Evolutionary conservation across 1,284 basidiomycete species (phyloP), one percentile per base, ranked within the genome.

Genomic region (Boletellus dicymbophilus): DNA sequence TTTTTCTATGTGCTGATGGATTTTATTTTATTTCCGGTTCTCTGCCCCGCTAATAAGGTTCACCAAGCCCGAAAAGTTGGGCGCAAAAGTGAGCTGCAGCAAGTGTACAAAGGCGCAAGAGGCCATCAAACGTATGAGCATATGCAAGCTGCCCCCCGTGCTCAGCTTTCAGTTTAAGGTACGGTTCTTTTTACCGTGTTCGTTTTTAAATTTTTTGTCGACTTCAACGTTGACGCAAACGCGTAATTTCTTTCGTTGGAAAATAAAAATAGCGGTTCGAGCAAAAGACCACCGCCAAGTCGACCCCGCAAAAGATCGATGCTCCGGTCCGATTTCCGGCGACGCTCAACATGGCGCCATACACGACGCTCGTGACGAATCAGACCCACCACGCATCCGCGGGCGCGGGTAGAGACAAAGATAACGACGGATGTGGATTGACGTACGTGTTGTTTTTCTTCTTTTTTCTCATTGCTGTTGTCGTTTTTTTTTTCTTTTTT

Each of bases 81-180:
- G 78, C 1, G 63, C 79, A 7, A 88, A 86, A 60, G 84, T 86
- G 57, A 83, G 75, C 49, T 93, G 90, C 60, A 74, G 72, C 33
- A 88, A 85, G 67, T 93, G 90, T 60, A 79, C 78, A 25, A 88
- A 86, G 61, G 73, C 79, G 22, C 81, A 84, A 67, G 82, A 85
- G 56, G 90, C 89, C 1, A 90, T 81, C 58, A 95, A 95, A 64
- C 86, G 92, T 38, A 72, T 98, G 45, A 90, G 85, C 56, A 85
- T 98, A 58, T 82, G 81, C 49, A 88, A 88, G 55, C 76, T 99
- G 5, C 95, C 96, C 0, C 90, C 93, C 0, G 93, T 97, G 1
- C 75, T 99, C 39, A 93, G 90, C 59, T 93, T 98, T 59, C 96
- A 98, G 68, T 88, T 99, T 72, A 99, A 98, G 80, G 94, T 92